phyloP scores from a whole-genome alignment of 2,329 filamentous ascomycete genomes.

The Xylaria sp. region DNA sequence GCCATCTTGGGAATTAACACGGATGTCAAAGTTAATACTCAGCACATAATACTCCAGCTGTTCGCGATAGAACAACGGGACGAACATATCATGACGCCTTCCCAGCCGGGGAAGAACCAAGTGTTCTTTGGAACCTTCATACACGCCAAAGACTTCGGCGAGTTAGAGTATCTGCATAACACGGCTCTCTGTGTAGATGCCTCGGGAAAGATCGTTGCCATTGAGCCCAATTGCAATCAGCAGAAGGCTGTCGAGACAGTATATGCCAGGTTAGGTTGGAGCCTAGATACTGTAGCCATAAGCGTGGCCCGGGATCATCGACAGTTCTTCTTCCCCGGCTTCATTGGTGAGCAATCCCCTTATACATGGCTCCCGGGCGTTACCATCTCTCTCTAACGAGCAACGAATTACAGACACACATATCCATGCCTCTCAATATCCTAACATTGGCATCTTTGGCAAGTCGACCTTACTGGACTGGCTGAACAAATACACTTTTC shows the following conservation, averaged over 20 bases:
- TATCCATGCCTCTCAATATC: constrained; percentile 94
- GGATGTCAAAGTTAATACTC: not conserved
- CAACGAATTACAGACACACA: constrained; percentile 77
- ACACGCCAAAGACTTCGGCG: constrained; percentile 59
- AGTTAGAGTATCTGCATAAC: constrained; percentile 63
- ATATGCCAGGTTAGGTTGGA: constrained; percentile 59
- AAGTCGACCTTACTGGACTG: constrained; percentile 92
- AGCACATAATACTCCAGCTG: not conserved
- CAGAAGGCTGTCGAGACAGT: constrained; percentile 50
- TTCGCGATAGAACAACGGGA: not conserved
- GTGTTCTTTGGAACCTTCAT: constrained; percentile 67
- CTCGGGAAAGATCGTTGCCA: constrained; percentile 60
- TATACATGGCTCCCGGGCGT: not conserved
- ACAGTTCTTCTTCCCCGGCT: constrained; percentile 86
- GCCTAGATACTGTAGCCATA: constrained; percentile 52
- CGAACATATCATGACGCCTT: constrained; percentile 39
- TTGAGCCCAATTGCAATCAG: constrained; percentile 53
- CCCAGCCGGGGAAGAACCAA: constrained; percentile 51
- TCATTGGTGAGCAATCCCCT: constrained; percentile 68
- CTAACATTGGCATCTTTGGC: constrained; percentile 93
- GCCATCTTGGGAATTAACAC: not conserved
- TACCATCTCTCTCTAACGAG: constrained; percentile 37
- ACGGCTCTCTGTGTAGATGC: constrained; percentile 62
- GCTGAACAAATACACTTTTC: constrained; percentile 95
- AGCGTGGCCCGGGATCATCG: constrained; percentile 53